Percentiles rank a stretch among this genome's conserved stretches.
phyloP scores from a whole-genome alignment of 257 asterid species.

The Penstemon newberryi region DNA sequence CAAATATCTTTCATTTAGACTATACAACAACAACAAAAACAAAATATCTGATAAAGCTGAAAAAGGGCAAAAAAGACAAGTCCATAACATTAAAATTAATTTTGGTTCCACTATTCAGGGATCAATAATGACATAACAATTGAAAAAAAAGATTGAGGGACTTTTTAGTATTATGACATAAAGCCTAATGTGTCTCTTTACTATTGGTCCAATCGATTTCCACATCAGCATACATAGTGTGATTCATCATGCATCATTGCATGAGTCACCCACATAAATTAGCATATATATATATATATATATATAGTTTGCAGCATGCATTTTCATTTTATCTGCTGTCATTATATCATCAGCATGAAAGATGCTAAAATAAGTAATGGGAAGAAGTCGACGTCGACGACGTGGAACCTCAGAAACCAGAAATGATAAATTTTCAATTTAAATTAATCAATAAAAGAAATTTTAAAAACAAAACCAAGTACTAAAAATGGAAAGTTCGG shows the following conservation, averaged over 20 bases:
- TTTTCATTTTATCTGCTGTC: conserved; percentile 19
- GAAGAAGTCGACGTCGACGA: conserved; percentile 22
- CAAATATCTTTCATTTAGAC: neutral
- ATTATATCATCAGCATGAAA: conserved; percentile 22
- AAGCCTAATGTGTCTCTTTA: neutral
- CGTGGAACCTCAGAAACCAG: conserved; percentile 27
- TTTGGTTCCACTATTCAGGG: neutral
- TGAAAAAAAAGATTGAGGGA: neutral
- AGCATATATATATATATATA: neutral
- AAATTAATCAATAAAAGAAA: neutral
- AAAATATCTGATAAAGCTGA: neutral
- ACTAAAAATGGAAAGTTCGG: neutral
- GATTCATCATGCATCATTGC: conserved; percentile 9
- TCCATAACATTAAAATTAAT: neutral
- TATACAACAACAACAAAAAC: neutral
- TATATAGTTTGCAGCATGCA: neutral
- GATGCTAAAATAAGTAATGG: neutral
- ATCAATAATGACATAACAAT: conserved; percentile 9
- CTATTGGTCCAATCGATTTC: neutral
- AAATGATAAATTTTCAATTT: neutral
- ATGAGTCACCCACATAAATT: conserved; percentile 39
- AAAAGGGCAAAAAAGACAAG: neutral
- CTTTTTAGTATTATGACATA: conserved; percentile 9
- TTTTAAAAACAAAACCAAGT: neutral
- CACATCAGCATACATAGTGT: neutral